Evolutionary conservation across 2,329 filamentous ascomycete species (phyloP), one percentile per base, ranked within the genome.

Genomic region (Bipolaris zeicola): DNA sequence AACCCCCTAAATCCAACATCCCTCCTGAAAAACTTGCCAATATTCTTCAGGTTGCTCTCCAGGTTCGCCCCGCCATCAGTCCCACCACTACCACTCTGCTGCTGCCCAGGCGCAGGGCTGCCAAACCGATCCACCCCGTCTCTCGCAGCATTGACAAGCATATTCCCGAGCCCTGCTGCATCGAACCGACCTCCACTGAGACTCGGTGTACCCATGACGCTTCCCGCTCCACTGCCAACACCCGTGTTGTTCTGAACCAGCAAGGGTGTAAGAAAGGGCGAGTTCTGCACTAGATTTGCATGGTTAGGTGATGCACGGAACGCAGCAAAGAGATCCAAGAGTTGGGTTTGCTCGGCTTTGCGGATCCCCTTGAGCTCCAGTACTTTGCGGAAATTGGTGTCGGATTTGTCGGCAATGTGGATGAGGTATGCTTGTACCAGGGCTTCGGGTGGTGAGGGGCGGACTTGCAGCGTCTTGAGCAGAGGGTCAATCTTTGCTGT

Each of bases 381-480:
- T 57, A 99, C 90, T 79, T 97, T 98, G 72, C 88, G 88, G 84
- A 99, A 99, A 78, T 99, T 99, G 69, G 87, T 85, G 73, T 98
- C 95, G 62, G 90, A 96, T 53, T 90, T 88, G 80, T 99, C 95
- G 64, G 87, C 92, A 63, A 99, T 95, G 78, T 98, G 95, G 76
- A 98, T 96, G 33, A 99, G 87, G 75, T 99, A 99, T 33, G 95
- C 95, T 79, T 98, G 94, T 0, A 99, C 93, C 3, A 99, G 85
- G 1, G 91, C 94, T 80, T 99, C 95, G 0, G 94, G 90, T 0
- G 95, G 95, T 4, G 90, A 91, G 2, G 93, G 87, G 26, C 91
- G 91, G 45, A 99, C 94, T 81, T 99, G 95, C 3, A 99, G 85
- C 2, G 95, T 98, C 78, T 99, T 99, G 67, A 99, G 88, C 20